Conservation (phyloP, 23 red algal species). For the Cyanidioschyzon merolae region DNA sequence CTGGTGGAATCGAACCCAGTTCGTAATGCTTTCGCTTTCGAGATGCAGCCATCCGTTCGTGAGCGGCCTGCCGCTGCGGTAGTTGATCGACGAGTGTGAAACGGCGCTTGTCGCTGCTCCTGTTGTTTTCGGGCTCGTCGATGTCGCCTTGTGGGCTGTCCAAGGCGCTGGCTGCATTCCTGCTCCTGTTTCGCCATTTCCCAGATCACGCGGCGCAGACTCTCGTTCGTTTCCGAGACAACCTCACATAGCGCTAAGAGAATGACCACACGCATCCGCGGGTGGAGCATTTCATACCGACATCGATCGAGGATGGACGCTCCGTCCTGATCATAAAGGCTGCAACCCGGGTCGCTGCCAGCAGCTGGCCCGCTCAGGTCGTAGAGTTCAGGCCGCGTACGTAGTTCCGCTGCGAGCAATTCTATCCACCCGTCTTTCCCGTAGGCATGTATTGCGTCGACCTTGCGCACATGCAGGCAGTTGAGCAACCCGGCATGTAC, state of each 20-base stretch:
- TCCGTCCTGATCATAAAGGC: constrained; percentile 5
- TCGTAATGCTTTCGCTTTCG: background rate
- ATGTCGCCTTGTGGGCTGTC: no score
- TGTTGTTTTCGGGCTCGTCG: background rate
- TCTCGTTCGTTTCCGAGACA: background rate
- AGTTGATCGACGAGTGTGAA: background rate
- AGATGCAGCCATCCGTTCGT: background rate
- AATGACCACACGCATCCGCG: background rate
- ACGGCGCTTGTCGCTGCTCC: background rate
- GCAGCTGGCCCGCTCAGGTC: background rate
- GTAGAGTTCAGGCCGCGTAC: background rate
- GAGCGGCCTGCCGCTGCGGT: background rate
- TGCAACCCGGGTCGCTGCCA: background rate
- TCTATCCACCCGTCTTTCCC: background rate
- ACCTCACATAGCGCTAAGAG: background rate
- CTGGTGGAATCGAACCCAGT: background rate
- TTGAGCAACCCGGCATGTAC: background rate
- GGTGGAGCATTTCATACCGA: background rate
- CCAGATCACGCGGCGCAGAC: background rate
- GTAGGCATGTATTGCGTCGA: background rate
- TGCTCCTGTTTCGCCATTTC: background rate
- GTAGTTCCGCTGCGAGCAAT: background rate
- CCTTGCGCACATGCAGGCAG: background rate
- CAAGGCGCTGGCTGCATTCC: background rate
- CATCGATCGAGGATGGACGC: background rate